These are phyloP conservation scores for Pancytospora philotis DNA, from an alignment of 371 early-diverging fungal species.

Conservation along the genomic window DNA sequence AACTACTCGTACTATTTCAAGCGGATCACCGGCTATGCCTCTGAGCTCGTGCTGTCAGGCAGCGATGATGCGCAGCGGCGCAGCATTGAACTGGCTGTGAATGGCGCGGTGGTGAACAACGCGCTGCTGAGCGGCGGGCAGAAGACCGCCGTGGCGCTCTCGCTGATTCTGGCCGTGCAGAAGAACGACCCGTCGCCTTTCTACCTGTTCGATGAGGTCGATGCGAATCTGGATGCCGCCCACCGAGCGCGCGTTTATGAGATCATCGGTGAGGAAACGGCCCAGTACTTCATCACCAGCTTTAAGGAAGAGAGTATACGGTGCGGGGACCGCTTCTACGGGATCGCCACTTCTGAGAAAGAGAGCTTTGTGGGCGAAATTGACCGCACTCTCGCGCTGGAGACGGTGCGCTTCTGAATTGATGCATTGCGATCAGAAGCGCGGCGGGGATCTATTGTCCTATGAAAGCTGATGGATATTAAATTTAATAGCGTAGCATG, in stretches of 20 bases:
- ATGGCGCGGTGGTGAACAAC: conserved; percentile 7
- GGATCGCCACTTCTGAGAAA: conserved; percentile 39
- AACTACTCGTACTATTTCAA: conserved; percentile 54
- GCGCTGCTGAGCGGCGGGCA: conserved; percentile 77
- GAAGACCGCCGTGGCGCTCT: conserved; percentile 88
- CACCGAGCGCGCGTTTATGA: conserved; percentile 21
- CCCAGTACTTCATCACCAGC: conserved; percentile 55
- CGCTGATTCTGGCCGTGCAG: conserved; percentile 94
- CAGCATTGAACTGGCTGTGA: conserved; percentile 23
- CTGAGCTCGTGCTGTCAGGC: neutral
- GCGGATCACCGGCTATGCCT: conserved; percentile 38
- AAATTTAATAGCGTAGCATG: too few species aligned
- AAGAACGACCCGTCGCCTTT: conserved; percentile 93
- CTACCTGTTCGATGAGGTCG: conserved; percentile 99
- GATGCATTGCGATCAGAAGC: too few species aligned
- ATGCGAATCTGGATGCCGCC: conserved; percentile 82
- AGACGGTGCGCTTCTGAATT: too few species aligned
- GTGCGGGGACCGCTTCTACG: conserved; percentile 49
- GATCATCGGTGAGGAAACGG: conserved; percentile 25
- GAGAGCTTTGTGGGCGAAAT: conserved; percentile 35
- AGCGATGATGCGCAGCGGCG: neutral
- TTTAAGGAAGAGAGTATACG: conserved; percentile 52
- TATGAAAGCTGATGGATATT: too few species aligned
- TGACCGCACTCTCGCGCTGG: neutral
- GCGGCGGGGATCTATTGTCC: too few species aligned